These are phyloP conservation scores for Maudiozyma saulgeensis DNA, from an alignment of 805 yeast species.

Conservation along the genomic window DNA sequence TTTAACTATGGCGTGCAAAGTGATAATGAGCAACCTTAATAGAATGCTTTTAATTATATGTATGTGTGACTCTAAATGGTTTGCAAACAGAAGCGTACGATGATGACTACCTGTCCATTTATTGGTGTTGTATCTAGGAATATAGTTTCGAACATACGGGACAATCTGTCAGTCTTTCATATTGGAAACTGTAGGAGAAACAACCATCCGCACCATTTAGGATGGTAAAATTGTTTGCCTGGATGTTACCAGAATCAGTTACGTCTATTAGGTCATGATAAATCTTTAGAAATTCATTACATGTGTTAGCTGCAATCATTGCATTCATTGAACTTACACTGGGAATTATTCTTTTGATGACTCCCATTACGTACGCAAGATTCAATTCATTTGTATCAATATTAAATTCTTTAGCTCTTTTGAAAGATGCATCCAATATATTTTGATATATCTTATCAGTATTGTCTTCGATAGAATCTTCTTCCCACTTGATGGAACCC, in stretches of 20 bases:
- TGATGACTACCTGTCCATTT: neutral
- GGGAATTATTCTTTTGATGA: constrained; percentile 85
- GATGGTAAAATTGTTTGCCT: constrained; percentile 58
- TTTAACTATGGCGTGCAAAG: too few species aligned
- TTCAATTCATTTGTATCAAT: constrained; percentile 64
- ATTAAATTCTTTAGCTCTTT: constrained; percentile 53
- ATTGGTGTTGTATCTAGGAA: neutral
- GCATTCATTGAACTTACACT: constrained; percentile 94
- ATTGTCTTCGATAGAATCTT: constrained; percentile 54
- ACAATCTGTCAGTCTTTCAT: constrained; percentile 53
- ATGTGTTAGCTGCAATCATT: constrained; percentile 78
- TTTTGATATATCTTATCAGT: neutral
- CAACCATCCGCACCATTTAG: constrained; percentile 77
- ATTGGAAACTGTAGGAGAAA: constrained; percentile 62
- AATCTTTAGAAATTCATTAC: constrained; percentile 76
- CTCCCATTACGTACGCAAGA: constrained; percentile 64
- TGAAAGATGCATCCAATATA: constrained; percentile 43
- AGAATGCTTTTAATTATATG: too few species aligned
- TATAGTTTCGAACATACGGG: constrained; percentile 44
- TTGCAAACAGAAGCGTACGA: too few species aligned
- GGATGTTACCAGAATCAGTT: constrained; percentile 36
- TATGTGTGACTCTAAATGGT: too few species aligned
- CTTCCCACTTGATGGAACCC: constrained; percentile 56
- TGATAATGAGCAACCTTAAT: too few species aligned
- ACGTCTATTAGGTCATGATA: constrained; percentile 49